These are phyloP conservation scores for Candida pseudofarinosa DNA, from an alignment of 805 yeast genomes.

Conservation along the genomic window DNA sequence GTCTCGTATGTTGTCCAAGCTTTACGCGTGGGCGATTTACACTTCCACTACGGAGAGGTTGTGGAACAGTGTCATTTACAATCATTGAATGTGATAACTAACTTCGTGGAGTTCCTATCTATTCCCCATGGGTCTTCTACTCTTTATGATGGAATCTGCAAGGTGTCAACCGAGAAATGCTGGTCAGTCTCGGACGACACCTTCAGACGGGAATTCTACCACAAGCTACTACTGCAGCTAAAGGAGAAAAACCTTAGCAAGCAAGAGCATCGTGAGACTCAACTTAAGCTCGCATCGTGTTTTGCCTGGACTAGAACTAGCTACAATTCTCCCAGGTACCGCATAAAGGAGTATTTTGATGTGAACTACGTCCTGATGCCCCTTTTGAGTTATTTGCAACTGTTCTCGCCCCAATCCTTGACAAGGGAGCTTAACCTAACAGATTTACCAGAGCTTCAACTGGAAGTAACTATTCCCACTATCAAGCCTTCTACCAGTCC, in stretches of 20 bases:
- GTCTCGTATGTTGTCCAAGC: constrained; percentile 11
- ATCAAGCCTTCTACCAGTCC: background rate
- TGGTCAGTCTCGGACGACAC: constrained; percentile 31
- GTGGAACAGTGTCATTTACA: constrained; percentile 21
- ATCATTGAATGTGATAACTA: constrained; percentile 16
- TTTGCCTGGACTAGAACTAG: constrained; percentile 15
- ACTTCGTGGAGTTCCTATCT: constrained; percentile 13
- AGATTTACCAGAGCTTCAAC: background rate
- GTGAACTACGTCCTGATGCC: constrained; percentile 5
- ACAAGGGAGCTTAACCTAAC: background rate
- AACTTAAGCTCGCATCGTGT: constrained; percentile 8
- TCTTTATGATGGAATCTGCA: constrained; percentile 6
- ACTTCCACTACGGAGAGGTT: constrained; percentile 26
- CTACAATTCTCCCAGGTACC: constrained; percentile 19
- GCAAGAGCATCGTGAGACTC: background rate
- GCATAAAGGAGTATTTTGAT: constrained; percentile 9
- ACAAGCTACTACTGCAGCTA: constrained; percentile 1
- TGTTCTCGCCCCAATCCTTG: background rate
- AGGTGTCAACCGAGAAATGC: constrained; percentile 20
- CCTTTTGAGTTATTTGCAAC: background rate
- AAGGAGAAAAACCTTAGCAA: background rate
- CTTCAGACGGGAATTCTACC: constrained; percentile 15
- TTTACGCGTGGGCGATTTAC: constrained; percentile 11
- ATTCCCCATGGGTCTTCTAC: background rate
- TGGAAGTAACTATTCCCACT: background rate